Percentiles rank a stretch among this genome's conserved stretches.
Evolutionary conservation across 176 grass and related monocot species (phyloP).

Genomic region (Carex scoparia): DNA sequence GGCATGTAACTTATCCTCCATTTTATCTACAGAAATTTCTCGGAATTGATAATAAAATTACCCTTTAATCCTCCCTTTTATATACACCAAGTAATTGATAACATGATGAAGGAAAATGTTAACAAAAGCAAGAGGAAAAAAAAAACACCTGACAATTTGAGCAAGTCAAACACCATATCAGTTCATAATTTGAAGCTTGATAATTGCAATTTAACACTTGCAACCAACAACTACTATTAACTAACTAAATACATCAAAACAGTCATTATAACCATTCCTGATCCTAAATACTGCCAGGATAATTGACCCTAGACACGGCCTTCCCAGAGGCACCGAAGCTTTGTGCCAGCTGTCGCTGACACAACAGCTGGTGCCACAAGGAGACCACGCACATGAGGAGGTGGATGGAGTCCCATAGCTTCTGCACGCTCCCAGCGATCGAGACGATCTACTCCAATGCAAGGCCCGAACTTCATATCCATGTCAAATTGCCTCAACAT

Average conservation of each 20-base stretch:
- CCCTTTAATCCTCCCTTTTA: no score
- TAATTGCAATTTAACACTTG: background rate
- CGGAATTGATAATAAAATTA: background rate
- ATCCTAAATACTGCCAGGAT: background rate
- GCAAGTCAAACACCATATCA: background rate
- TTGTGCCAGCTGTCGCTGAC: background rate
- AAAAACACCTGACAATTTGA: background rate
- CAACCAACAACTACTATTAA: background rate
- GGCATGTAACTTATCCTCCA: no score
- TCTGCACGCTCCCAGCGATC: conserved; percentile 12
- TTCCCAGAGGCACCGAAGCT: conserved; percentile 21
- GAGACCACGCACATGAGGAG: background rate
- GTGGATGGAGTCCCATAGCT: conserved; percentile 14
- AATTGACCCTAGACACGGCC: conserved; percentile 3
- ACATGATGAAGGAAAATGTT: background rate
- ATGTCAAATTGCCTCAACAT: conserved; percentile 15
- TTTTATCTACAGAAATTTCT: background rate
- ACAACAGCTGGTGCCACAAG: background rate
- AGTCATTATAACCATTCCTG: background rate
- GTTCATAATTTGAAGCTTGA: background rate
- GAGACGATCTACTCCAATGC: background rate
- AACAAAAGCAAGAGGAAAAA: background rate
- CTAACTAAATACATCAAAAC: background rate
- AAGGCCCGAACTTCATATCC: conserved; percentile 23
- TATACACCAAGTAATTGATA: background rate